phyloP scores from a whole-genome alignment of 352 stramenopile genomes.

The Pythium aquatile region DNA sequence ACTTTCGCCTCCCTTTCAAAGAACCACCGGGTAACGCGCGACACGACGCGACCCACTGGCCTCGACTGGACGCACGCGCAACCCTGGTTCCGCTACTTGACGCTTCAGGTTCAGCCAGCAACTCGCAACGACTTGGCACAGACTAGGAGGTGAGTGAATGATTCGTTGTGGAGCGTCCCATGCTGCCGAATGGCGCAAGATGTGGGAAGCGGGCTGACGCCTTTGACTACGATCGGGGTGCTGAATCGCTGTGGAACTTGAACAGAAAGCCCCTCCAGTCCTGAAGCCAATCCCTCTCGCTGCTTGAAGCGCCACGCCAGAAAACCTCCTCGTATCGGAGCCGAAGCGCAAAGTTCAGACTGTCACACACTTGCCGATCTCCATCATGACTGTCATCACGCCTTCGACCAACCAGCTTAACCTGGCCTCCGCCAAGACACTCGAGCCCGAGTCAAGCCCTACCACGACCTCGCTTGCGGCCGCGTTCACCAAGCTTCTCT shows the following conservation, averaged over 20 bases:
- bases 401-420: conserved; percentile 11
- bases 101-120: conserved; percentile 3
- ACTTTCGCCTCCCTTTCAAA: conserved; percentile 37
- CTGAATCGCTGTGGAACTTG: conserved; percentile 12
- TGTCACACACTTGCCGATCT: conserved; percentile 15
- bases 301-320: conserved; percentile 1
- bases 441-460: background rate
- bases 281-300: conserved; percentile 1
- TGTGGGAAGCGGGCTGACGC: background rate
- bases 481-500: conserved; percentile 22
- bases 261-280: conserved; percentile 7
- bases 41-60: conserved; percentile 13
- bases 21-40: conserved; percentile 19
- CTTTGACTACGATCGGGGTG: background rate
- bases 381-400: conserved; percentile 13
- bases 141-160: background rate
- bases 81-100: background rate
- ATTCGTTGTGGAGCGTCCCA: background rate
- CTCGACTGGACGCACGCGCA: background rate
- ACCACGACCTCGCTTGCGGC: conserved; percentile 18
- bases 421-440: background rate
- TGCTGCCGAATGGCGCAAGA: conserved; percentile 1
- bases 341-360: background rate
- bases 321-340: background rate
- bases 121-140: background rate